These are phyloP conservation scores for Colletotrichum sp. DNA, from an alignment of 2,329 filamentous ascomycete genomes.

Conservation along the genomic window DNA sequence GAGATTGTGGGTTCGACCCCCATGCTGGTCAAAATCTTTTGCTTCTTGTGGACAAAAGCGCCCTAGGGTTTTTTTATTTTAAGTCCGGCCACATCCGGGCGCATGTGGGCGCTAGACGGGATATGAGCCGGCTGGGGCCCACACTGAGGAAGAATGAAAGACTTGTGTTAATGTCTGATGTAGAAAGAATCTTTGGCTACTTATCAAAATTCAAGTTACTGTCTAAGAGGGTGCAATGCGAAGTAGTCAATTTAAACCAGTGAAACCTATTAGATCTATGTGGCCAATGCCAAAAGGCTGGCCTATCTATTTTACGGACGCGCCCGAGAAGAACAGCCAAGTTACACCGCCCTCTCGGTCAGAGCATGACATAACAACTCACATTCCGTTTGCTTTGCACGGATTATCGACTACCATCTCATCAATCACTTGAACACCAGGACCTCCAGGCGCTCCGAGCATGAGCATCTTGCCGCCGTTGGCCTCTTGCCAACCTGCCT, in stretches of 20 bases:
- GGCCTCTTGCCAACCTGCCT: background rate
- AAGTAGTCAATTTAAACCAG: background rate
- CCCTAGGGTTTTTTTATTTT: background rate
- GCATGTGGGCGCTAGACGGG: too few species aligned
- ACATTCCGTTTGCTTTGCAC: background rate
- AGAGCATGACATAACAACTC: background rate
- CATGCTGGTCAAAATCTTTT: slow-evolving; percentile 18
- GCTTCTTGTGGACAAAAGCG: background rate
- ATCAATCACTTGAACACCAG: background rate
- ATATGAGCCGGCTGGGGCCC: background rate
- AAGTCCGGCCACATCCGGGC: background rate
- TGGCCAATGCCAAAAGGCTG: background rate
- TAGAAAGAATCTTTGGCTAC: too few species aligned
- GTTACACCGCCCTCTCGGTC: fast-evolving
- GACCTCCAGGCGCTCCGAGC: background rate
- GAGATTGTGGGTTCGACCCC: slow-evolving; percentile 23
- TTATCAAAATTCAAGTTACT: background rate
- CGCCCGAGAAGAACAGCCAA: background rate
- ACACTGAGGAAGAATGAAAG: background rate
- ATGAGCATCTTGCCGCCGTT: background rate
- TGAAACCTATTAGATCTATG: background rate
- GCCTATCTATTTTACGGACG: background rate
- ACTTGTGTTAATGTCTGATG: background rate
- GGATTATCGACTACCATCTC: background rate
- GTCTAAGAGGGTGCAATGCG: background rate